Evolutionary conservation across 2,329 filamentous ascomycete species (phyloP).

Genomic region (Xylariaceae sp.): DNA sequence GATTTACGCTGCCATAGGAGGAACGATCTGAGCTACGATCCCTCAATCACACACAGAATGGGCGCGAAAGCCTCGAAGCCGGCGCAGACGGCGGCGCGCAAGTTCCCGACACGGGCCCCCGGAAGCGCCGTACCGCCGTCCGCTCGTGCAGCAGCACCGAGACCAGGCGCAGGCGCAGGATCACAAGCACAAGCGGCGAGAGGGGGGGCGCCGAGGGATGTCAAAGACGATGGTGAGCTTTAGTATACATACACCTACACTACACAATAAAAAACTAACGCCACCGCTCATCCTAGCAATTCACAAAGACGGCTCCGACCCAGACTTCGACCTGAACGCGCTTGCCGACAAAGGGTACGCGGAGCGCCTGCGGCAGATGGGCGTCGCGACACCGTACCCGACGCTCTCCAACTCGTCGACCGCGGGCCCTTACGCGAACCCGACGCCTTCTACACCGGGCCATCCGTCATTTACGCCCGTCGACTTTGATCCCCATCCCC

Average conservation of each 20-base stretch:
- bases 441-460: no score
- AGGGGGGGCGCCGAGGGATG: conserved; percentile 13
- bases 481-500: no score
- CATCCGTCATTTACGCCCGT: no score
- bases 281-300: conserved; percentile 30
- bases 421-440: conserved; percentile 25
- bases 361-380: conserved; percentile 48
- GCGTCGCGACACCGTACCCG: conserved; percentile 49
- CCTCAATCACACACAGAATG: no score
- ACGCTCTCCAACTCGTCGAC: conserved; percentile 49
- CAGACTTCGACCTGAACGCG: conserved; percentile 36
- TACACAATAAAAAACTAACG: conserved; percentile 8
- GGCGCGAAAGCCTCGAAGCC: conserved; percentile 44
- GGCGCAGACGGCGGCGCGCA: conserved; percentile 36
- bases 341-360: conserved; percentile 41
- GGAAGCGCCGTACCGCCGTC: conserved; percentile 25
- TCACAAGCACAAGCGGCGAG: conserved; percentile 5
- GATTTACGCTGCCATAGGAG: no score
- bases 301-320: conserved; percentile 35
- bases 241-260: background rate
- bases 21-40: no score
- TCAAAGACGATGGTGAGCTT: conserved; percentile 33
- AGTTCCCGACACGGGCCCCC: conserved; percentile 38
- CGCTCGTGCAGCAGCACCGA: background rate
- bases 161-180: background rate